These are phyloP conservation scores for Dissophora globulifera DNA, from an alignment of 192 early-diverging fungal species.

Conservation along the genomic window DNA sequence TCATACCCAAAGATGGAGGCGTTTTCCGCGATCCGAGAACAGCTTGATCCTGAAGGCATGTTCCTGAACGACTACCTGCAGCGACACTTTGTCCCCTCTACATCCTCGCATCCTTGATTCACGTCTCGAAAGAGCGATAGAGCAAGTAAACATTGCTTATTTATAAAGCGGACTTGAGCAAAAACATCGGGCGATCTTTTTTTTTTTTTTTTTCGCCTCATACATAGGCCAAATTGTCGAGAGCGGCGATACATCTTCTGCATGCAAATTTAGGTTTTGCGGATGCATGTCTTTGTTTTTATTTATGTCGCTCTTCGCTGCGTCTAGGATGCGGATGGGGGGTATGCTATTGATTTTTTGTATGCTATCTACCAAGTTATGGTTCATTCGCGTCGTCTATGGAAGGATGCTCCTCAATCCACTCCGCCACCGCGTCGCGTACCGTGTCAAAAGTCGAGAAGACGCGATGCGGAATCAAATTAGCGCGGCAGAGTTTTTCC, in stretches of 20 bases:
- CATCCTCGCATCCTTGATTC: neutral
- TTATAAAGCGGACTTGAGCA: too few relatives aligned
- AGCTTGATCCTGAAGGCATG: slow-evolving; percentile 72
- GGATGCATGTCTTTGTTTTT: too few relatives aligned
- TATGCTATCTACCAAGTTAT: neutral
- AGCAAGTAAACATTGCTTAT: neutral
- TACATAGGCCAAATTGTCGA: too few relatives aligned
- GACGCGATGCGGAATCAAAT: slow-evolving; percentile 13
- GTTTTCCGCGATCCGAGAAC: slow-evolving; percentile 63
- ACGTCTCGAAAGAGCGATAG: neutral
- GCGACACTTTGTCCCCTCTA: slow-evolving; percentile 62
- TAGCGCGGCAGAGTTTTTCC: slow-evolving; percentile 28
- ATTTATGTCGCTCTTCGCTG: too few relatives aligned
- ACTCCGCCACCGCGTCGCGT: slow-evolving; percentile 9
- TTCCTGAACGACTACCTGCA: slow-evolving; percentile 80
- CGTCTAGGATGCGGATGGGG: neutral
- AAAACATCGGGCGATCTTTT: too few relatives aligned
- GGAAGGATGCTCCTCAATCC: slow-evolving; percentile 13
- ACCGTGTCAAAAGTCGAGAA: slow-evolving; percentile 33
- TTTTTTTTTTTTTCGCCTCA: too few relatives aligned
- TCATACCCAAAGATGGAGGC: slow-evolving; percentile 72
- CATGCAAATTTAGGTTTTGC: too few relatives aligned
- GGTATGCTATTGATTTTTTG: neutral
- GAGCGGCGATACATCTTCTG: too few relatives aligned
- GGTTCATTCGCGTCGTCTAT: neutral